Evolutionary conservation across 2,329 filamentous ascomycete species (phyloP), one percentile per base, ranked within the genome.

Genomic region (Calonectria pauciramosa): DNA sequence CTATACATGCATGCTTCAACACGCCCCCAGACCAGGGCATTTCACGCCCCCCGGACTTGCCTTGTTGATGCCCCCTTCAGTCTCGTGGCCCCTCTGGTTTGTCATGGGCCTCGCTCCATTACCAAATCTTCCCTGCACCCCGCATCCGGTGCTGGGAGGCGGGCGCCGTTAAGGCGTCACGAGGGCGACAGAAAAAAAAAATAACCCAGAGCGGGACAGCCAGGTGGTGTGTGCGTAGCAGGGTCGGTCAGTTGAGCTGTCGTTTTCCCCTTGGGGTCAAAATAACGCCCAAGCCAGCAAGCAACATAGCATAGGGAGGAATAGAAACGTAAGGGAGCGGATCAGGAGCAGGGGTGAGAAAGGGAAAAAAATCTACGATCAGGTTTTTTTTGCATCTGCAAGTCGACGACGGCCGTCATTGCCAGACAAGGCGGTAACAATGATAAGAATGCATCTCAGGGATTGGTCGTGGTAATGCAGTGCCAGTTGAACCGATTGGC

Each of bases 81-180:
- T 80, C 79, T 78, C 79, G 78, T 80, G 80, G 80, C 77, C 72
- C 76, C 75, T 75, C 66, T 76, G 68, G 78, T 81, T 81, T 80
- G 78, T 79, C 79, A 79, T 78, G 72, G 77, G 78, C 77, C 63
- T 70, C 70, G 73, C 73, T 76, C 71, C 70, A 74, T 80, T 81
- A 81, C 72, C 76, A 79, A 80, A 80, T 78, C 67, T 78, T 77
- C 74, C 73, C 77, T 80, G 73, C 79, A 80, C 80, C 80, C 80
- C 80, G 80, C 80, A 81, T 80, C 79, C 78, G 72, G 76, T 73
- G 77, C 76, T 78, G 79, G 71, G 52, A 75, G 68, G 63, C 71
- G 76, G 76, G 74, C 69, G 72, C 68, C 70, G 72, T 76, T 73
- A 73, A 81, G 71, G 76, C 77, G 76, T 81, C 80, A 81, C 80